Conservation (phyloP, 2,329 filamentous ascomycete species). For the Penicillium digitatum region DNA sequence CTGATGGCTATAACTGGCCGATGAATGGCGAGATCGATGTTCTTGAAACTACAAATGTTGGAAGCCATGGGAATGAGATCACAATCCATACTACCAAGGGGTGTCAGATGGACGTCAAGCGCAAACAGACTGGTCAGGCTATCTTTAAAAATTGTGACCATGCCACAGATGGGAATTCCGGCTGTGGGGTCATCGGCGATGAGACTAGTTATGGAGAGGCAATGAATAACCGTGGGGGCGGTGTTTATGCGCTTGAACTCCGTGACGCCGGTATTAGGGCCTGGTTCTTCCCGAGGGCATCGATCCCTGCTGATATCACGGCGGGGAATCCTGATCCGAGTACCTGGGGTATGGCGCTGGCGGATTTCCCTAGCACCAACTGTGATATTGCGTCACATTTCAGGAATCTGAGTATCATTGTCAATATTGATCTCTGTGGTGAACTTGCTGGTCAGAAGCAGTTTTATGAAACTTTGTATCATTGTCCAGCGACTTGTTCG, state of each 20-base stretch:
- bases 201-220: slow-evolving; percentile 48
- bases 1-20: slow-evolving; percentile 60
- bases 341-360: slow-evolving; percentile 58
- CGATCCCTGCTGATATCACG: slow-evolving; percentile 53
- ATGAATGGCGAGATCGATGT: slow-evolving; percentile 62
- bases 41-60: slow-evolving; percentile 57
- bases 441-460: slow-evolving; percentile 44
- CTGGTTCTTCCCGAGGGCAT: slow-evolving; percentile 55
- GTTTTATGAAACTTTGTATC: slow-evolving; percentile 33
- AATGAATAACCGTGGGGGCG: slow-evolving; percentile 55
- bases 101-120: slow-evolving; percentile 51
- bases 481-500: slow-evolving; percentile 53
- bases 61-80: slow-evolving; percentile 54
- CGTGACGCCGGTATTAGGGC: slow-evolving; percentile 58
- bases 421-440: slow-evolving; percentile 64
- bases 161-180: slow-evolving; percentile 51
- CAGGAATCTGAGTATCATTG: slow-evolving; percentile 62
- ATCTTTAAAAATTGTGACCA: slow-evolving; percentile 51
- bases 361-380: slow-evolving; percentile 62
- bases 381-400: slow-evolving; percentile 60
- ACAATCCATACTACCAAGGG: slow-evolving; percentile 58
- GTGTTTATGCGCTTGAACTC: slow-evolving; percentile 60
- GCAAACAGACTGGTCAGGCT: slow-evolving; percentile 50
- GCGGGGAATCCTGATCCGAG: slow-evolving; percentile 54
- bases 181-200: slow-evolving; percentile 53